phyloP scores from a whole-genome alignment of 805 yeast genomes.

The Barnettozyma wickerhamii region DNA sequence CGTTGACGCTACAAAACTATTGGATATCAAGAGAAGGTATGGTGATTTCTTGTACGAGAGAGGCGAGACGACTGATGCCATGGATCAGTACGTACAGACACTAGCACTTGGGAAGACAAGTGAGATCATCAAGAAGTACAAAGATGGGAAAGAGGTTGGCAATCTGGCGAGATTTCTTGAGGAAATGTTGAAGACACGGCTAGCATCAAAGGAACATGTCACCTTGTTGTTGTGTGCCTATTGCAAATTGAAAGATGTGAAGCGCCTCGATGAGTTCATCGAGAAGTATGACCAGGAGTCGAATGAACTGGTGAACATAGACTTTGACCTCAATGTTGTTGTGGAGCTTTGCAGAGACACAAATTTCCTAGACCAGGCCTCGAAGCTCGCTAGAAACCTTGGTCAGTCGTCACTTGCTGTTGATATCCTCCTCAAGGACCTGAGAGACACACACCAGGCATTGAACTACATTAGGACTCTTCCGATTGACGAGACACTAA shows the following conservation, averaged over 20 bases:
- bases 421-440: slow-evolving; percentile 64
- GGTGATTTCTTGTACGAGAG: slow-evolving; percentile 71
- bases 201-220: slow-evolving; percentile 74
- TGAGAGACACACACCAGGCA: slow-evolving; percentile 55
- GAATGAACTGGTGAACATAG: slow-evolving; percentile 30
- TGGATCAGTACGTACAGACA: slow-evolving; percentile 65
- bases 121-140: slow-evolving; percentile 72
- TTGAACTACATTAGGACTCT: slow-evolving; percentile 64
- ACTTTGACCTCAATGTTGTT: slow-evolving; percentile 64
- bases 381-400: slow-evolving; percentile 61
- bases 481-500: slow-evolving; percentile 69
- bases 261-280: slow-evolving; percentile 55
- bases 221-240: slow-evolving; percentile 75
- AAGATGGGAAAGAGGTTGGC: slow-evolving; percentile 68
- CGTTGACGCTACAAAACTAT: slow-evolving; percentile 27
- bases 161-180: slow-evolving; percentile 62
- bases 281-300: slow-evolving; percentile 35
- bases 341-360: slow-evolving; percentile 70
- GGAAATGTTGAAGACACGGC: slow-evolving; percentile 47
- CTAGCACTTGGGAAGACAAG: slow-evolving; percentile 58
- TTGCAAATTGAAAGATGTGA: slow-evolving; percentile 65
- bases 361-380: slow-evolving; percentile 62
- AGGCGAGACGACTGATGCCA: slow-evolving; percentile 64
- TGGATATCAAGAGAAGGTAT: slow-evolving; percentile 47
- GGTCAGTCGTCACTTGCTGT: slow-evolving; percentile 74